A percentile compares a stretch with the other conserved stretches of the same genome.
Evolutionary conservation across 2,329 filamentous ascomycete genomes (phyloP).

Genomic region (Colletotrichum falcatum): DNA sequence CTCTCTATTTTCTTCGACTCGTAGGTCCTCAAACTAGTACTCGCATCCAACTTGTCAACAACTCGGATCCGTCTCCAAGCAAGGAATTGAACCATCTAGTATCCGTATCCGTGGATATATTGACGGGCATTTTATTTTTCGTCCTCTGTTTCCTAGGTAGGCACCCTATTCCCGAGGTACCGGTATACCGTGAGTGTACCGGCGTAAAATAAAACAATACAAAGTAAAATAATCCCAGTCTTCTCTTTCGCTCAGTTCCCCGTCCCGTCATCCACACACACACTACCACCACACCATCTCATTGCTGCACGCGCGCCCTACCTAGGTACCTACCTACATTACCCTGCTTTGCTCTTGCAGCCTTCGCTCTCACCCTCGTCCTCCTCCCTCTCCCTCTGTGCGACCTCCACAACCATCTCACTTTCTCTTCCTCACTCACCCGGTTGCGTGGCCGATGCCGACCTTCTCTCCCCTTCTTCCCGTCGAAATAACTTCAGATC

Average conservation of each 20-base stretch:
- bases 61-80: neutral
- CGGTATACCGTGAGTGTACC: neutral
- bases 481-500: neutral
- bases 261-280: slow-evolving; percentile 22
- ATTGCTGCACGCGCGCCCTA: slow-evolving; percentile 11
- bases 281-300: slow-evolving; percentile 20
- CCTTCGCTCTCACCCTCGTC: slow-evolving; percentile 4
- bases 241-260: slow-evolving; percentile 22
- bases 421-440: slow-evolving; percentile 14
- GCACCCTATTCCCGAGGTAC: neutral
- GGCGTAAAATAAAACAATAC: neutral
- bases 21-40: neutral
- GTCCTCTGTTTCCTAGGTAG: too few relatives aligned
- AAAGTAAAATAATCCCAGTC: neutral
- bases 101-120: too few relatives aligned
- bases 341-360: slow-evolving; percentile 8
- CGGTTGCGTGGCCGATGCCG: neutral
- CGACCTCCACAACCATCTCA: neutral
- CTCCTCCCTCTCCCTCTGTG: slow-evolving; percentile 11
- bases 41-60: neutral
- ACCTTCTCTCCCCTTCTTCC: neutral
- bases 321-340: slow-evolving; percentile 4
- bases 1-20: neutral
- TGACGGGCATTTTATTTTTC: neutral
- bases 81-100: neutral